Evolutionary conservation across 192 early-diverging fungal species (phyloP).

Genomic region (Pilaira anomala): DNA sequence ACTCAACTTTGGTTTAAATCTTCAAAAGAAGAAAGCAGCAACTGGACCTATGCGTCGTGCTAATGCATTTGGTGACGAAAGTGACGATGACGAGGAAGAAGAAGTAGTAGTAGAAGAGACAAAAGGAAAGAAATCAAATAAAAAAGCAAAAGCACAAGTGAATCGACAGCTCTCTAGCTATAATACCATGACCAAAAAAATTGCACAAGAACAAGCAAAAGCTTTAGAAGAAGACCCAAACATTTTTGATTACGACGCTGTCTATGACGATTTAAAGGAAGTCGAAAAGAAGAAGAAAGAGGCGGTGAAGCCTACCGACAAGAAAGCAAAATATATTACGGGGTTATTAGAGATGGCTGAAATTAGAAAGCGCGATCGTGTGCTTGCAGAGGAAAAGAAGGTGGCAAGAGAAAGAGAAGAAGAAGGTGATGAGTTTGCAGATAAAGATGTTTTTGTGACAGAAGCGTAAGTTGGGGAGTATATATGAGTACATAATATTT

Average conservation of each 20-base stretch:
- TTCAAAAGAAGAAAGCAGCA: constrained; percentile 16
- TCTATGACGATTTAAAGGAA: constrained; percentile 70
- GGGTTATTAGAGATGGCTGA: constrained; percentile 60
- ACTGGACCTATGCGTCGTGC: background rate
- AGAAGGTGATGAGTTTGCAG: constrained; percentile 70
- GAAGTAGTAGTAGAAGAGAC: background rate
- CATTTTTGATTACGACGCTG: constrained; percentile 77
- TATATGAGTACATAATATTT: background rate
- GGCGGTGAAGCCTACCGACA: constrained; percentile 39
- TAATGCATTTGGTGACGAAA: background rate
- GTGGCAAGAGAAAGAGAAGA: constrained; percentile 66
- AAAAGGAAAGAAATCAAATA: background rate
- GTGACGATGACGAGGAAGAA: constrained; percentile 9
- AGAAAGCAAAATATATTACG: constrained; percentile 66
- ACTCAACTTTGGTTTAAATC: constrained; percentile 16
- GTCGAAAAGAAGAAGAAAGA: constrained; percentile 50
- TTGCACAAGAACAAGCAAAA: constrained; percentile 50
- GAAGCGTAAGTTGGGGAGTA: constrained; percentile 61
- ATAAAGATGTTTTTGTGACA: constrained; percentile 82
- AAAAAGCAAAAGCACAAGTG: constrained; percentile 13
- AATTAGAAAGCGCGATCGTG: constrained; percentile 66
- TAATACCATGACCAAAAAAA: constrained; percentile 25
- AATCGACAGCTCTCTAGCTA: constrained; percentile 22
- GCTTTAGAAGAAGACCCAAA: constrained; percentile 68
- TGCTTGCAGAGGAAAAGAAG: constrained; percentile 64